phyloP scores from a whole-genome alignment of 73 alveolate genomes.

The Paramecium biaurelia region DNA sequence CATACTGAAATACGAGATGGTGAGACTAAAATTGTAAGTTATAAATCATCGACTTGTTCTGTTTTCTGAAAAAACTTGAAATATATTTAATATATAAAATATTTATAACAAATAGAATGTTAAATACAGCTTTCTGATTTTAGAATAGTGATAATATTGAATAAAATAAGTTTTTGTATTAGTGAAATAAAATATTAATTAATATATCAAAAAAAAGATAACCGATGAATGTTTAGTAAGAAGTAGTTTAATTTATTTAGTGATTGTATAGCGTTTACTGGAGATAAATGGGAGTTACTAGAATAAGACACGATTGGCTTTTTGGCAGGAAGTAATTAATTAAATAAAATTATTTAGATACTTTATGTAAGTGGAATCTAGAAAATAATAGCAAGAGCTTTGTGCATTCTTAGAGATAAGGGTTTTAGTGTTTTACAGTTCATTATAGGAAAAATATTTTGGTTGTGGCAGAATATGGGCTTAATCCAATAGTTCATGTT shows the following conservation, averaged over 20 bases:
- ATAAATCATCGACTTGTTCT: background rate
- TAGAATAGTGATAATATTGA: background rate
- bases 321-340: constrained; percentile 57
- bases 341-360: constrained; percentile 31
- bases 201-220: background rate
- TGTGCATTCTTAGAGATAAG: constrained; percentile 70
- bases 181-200: background rate
- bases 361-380: constrained; percentile 76
- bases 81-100: too few species aligned
- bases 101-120: too few species aligned
- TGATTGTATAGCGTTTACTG: background rate
- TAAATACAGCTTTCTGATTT: too few species aligned
- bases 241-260: background rate
- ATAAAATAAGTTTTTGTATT: background rate
- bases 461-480: constrained; percentile 86
- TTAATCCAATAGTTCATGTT: constrained; percentile 80
- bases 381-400: constrained; percentile 76
- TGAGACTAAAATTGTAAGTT: background rate
- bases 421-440: constrained; percentile 72
- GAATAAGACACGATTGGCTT: constrained; percentile 54
- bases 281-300: constrained; percentile 8
- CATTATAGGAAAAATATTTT: constrained; percentile 69
- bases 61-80: background rate
- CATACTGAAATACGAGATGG: background rate
- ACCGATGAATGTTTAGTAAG: constrained; percentile 20